These are phyloP conservation scores for Magnusiomyces suaveolens DNA, from an alignment of 1,139 yeast genomes.

Conservation along the genomic window DNA sequence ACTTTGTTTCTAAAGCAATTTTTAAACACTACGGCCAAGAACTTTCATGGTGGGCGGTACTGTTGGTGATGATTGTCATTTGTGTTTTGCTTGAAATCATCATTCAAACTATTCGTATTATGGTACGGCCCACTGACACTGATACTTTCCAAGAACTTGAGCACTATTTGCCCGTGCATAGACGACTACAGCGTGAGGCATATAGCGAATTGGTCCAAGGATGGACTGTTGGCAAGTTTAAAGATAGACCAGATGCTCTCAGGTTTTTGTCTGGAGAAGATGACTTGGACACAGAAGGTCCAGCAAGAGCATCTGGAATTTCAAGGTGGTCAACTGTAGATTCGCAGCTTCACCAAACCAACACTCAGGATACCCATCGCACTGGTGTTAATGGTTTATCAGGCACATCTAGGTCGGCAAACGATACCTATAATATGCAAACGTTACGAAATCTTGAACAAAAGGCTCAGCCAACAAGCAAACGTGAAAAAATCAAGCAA, in stretches of 20 bases:
- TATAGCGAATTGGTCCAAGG: slow-evolving; percentile 67
- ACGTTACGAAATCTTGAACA: neutral
- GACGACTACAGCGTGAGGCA: slow-evolving; percentile 63
- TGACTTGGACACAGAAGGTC: neutral
- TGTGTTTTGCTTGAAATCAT: slow-evolving; percentile 49
- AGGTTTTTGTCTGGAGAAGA: slow-evolving; percentile 3
- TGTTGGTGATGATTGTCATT: slow-evolving; percentile 46
- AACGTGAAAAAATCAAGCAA: slow-evolving; percentile 26
- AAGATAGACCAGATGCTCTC: slow-evolving; percentile 16
- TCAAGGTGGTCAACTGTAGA: neutral
- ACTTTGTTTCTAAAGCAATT: slow-evolving; percentile 63
- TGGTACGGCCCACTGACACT: slow-evolving; percentile 60
- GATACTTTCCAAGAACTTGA: slow-evolving; percentile 73
- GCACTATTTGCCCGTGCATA: slow-evolving; percentile 55
- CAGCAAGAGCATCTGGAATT: neutral
- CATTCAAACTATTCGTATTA: slow-evolving; percentile 46
- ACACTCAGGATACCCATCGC: neutral
- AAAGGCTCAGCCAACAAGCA: slow-evolving; percentile 49
- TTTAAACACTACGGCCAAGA: slow-evolving; percentile 66
- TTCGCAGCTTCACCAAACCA: neutral
- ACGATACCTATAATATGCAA: neutral
- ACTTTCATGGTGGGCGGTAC: slow-evolving; percentile 74
- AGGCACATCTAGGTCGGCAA: neutral
- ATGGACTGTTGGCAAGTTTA: slow-evolving; percentile 39
- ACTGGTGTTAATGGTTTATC: neutral